phyloP scores from a whole-genome alignment of 306 rosid genomes.

The Crataegus laevigata region DNA sequence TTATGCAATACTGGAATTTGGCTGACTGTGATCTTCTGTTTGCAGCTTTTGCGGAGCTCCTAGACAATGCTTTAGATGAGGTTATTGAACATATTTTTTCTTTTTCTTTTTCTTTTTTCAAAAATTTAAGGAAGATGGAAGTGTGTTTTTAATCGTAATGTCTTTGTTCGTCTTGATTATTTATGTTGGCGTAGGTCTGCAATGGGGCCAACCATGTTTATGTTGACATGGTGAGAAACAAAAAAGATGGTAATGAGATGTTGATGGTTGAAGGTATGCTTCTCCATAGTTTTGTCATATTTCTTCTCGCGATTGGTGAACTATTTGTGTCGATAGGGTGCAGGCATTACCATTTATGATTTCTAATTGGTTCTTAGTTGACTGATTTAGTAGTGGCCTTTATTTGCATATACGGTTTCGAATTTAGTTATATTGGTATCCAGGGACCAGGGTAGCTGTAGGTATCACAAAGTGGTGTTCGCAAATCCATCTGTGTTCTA shows the following conservation, averaged over 20 bases:
- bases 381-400: neutral
- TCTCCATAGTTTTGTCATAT: neutral
- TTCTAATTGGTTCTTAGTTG: neutral
- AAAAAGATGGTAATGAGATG: constrained; percentile 64
- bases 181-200: constrained; percentile 51
- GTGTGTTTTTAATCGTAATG: neutral
- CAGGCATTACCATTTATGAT: neutral
- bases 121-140: neutral
- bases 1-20: neutral
- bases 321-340: neutral
- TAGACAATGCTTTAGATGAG: constrained; percentile 89
- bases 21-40: neutral
- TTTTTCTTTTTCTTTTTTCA: neutral
- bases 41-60: constrained; percentile 95
- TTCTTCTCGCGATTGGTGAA: neutral
- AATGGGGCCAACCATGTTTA: constrained; percentile 74
- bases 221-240: constrained; percentile 56
- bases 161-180: neutral
- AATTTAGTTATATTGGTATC: neutral
- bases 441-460: neutral
- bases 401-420: neutral
- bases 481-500: neutral
- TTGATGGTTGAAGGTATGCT: constrained; percentile 63
- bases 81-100: constrained; percentile 24
- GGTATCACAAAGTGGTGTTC: neutral